Evolutionary conservation across 805 yeast species (phyloP), one percentile per base, ranked within the genome.

Genomic region (Danielia oregonensis): DNA sequence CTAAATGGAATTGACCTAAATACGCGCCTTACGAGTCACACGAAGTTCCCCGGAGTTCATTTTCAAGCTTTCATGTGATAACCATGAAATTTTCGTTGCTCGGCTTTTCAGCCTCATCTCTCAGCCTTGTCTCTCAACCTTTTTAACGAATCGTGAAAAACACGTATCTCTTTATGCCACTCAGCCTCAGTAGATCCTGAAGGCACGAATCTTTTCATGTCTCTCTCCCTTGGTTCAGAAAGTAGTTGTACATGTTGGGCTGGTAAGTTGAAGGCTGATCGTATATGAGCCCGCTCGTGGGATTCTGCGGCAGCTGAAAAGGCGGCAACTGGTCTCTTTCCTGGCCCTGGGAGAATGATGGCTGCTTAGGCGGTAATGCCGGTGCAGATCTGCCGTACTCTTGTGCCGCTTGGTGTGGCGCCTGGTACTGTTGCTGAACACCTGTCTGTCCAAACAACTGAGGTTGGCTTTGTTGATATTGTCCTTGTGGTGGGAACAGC

Each of bases 181-280:
- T n/a, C n/a, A n/a, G n/a, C n/a, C n/a, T n/a, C n/a, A n/a, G n/a
- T n/a, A n/a, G n/a, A n/a, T n/a, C n/a, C n/a, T n/a, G n/a, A n/a
- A n/a, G n/a, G n/a, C n/a, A n/a, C n/a, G n/a, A n/a, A n/a, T n/a
- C n/a, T n/a, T n/a, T n/a, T n/a, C n/a, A n/a, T n/a, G n/a, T n/a
- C n/a, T n/a, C n/a, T n/a, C n/a, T n/a, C n/a, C 37, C 36, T 5
- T 26, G 33, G 17, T 33, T 36, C 30, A 36, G 37, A 36, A 68
- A 67, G 35, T 58, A 64, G 32, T 64, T 59, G 42, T 71, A 71
- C 67, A 70, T 65, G 37, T 68, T 59, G 2, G 76, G 72, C 43
- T 66, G 65, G 45, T 70, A 70, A 3, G 67, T 61, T 1, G 76
- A 70, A 1, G 76, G 76, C 22, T 53, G 49, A 35, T 54, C 50